Evolutionary conservation across 306 rosid species (phyloP), one percentile per base, ranked within the genome.

Genomic region (Oemleria cerasiformis): DNA sequence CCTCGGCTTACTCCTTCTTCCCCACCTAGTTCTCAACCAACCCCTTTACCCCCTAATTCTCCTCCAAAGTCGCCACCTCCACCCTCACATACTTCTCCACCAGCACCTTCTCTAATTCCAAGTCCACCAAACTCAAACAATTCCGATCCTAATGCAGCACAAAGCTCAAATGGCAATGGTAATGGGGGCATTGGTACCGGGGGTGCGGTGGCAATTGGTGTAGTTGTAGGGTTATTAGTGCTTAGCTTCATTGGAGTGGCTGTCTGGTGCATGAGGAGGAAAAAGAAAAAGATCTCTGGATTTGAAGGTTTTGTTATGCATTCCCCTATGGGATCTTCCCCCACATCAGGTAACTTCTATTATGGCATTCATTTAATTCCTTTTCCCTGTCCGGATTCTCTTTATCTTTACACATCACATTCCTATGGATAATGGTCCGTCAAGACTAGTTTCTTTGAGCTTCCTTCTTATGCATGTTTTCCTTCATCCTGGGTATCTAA

Each of bases 191-290:
- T 88, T 73, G 61, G 82, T 60, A 80, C 81, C 63, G 96, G 79
- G 60, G 91, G 77, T 64, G 50, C 23, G 1, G 81, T 80, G 44
- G 96, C 90, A 48, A 82, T 94, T 44, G 72, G 64, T 56, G 85
- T 78, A 55, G 84, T 69, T 70, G 86, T 77, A 36, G 90, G 83
- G 42, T 16, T 87, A 53, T 8, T 89, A 20, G 73, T 82, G 63
- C 82, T 94, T 68, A 72, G 83, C 75, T 73, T 94, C 66, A 50
- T 91, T 79, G 96, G 87, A 67, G 73, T 88, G 73, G 72, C 65
- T 70, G 73, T 86, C 5, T 94, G 97, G 96, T 89, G 83, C 75
- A 14, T 80, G 67, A 85, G 84, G 68, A 91, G 84, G 83, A 73
- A 77, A 78, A 87, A 70, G 81, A 86, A 65, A 77, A 84, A 56